Conservation (phyloP, 2,329 filamentous ascomycete species). For the Phaeosphaeria sp. region DNA sequence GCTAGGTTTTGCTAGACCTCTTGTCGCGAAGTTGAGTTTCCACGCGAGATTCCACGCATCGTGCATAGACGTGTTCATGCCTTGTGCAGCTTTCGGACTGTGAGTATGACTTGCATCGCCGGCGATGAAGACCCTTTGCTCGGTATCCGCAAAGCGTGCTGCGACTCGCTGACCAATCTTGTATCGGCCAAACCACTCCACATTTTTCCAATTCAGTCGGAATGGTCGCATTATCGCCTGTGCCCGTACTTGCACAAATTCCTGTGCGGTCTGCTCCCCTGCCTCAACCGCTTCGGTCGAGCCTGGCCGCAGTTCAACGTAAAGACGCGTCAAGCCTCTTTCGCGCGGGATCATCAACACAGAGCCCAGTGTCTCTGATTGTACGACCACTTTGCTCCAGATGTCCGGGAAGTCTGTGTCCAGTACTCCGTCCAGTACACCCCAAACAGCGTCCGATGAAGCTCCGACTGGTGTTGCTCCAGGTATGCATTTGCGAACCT, state of each 20-base stretch:
- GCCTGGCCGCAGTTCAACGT: constrained; percentile 55
- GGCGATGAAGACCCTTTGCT: constrained; percentile 56
- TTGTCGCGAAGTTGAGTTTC: constrained; percentile 52
- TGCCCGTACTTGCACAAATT: constrained; percentile 74
- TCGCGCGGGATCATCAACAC: constrained; percentile 78
- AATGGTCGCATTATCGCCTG: constrained; percentile 56
- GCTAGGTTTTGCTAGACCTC: constrained; percentile 46
- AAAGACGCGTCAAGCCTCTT: constrained; percentile 72
- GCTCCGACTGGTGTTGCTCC: constrained; percentile 55
- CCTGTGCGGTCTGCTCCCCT: constrained; percentile 57
- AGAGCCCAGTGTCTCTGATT: constrained; percentile 71
- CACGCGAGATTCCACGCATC: constrained; percentile 54
- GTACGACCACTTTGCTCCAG: constrained; percentile 75
- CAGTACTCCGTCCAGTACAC: constrained; percentile 73
- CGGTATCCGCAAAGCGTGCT: constrained; percentile 52
- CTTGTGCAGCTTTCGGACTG: constrained; percentile 53
- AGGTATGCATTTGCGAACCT: constrained; percentile 69
- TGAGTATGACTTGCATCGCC: constrained; percentile 56
- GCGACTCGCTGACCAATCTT: constrained; percentile 59
- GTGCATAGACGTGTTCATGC: constrained; percentile 56
- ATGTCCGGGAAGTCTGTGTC: constrained; percentile 77
- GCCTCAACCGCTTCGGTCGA: constrained; percentile 36
- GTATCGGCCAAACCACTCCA: constrained; percentile 62
- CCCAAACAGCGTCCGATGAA: constrained; percentile 68
- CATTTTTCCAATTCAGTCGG: constrained; percentile 52